phyloP scores from a whole-genome alignment of 306 rosid species.

The Vigna mungo region DNA sequence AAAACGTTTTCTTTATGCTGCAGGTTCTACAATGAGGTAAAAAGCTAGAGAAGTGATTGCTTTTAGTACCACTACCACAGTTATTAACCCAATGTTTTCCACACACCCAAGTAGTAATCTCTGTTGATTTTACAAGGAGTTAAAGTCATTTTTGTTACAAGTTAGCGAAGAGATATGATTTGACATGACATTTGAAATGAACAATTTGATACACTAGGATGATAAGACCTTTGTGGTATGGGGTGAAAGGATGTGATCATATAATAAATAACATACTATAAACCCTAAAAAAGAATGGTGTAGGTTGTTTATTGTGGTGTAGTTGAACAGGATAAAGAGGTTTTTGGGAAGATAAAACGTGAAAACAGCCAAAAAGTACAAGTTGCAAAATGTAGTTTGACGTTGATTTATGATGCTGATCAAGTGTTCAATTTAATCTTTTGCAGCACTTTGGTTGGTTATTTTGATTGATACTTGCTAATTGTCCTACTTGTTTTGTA shows the following conservation, averaged over 20 bases:
- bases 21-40: background rate
- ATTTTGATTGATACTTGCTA: constrained; percentile 31
- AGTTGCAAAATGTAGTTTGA: constrained; percentile 11
- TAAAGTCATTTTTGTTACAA: background rate
- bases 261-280: background rate
- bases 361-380: constrained; percentile 5
- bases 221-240: constrained; percentile 19
- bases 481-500: constrained; percentile 39
- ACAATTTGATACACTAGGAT: constrained; percentile 28
- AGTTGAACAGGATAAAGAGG: constrained; percentile 1
- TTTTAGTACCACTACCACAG: constrained; percentile 1
- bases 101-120: constrained; percentile 7
- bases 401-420: constrained; percentile 39
- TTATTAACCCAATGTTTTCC: background rate
- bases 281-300: constrained; percentile 18
- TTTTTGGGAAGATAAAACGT: constrained; percentile 5
- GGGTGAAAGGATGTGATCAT: background rate
- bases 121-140: constrained; percentile 10
- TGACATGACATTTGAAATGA: constrained; percentile 17
- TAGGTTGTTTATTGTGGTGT: background rate
- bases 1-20: background rate
- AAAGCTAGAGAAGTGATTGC: background rate
- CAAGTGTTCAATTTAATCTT: constrained; percentile 44
- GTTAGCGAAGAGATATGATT: background rate
- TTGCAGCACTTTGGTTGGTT: constrained; percentile 19